Conservation (phyloP, 2,329 filamentous ascomycete genomes). For the Cercospora zeae-maydis region DNA sequence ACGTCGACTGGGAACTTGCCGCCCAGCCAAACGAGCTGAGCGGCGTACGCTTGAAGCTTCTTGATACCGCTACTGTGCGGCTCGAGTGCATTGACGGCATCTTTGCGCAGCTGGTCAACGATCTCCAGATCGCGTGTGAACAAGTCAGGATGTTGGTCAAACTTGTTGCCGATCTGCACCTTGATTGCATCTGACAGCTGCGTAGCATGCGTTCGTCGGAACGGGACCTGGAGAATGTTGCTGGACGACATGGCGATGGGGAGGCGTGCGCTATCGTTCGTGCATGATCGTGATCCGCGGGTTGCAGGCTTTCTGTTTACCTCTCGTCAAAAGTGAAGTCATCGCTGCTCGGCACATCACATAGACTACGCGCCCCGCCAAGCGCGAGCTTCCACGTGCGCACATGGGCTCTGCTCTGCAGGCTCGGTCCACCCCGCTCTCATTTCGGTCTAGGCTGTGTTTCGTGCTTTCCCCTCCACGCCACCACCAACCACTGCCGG, state of each 20-base stretch:
- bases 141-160: slow-evolving; percentile 98
- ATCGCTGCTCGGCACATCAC: neutral
- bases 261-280: neutral
- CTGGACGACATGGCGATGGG: slow-evolving; percentile 29
- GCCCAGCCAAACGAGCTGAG: slow-evolving; percentile 86
- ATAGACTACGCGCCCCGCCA: neutral
- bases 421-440: neutral
- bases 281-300: neutral
- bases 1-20: slow-evolving; percentile 97
- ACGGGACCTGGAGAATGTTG: slow-evolving; percentile 75
- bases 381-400: neutral
- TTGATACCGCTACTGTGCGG: slow-evolving; percentile 80
- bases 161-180: slow-evolving; percentile 95
- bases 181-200: slow-evolving; percentile 79
- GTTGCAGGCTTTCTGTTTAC: neutral
- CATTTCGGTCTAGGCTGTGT: neutral
- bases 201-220: slow-evolving; percentile 77
- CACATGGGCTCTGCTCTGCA: neutral
- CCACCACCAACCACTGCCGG: neutral
- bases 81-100: slow-evolving; percentile 86
- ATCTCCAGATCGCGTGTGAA: slow-evolving; percentile 84
- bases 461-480: neutral
- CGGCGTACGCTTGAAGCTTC: slow-evolving; percentile 87
- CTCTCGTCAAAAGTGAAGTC: neutral
- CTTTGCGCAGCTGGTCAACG: slow-evolving; percentile 76